Evolutionary conservation across 495 filamentous ascomycete genomes (phyloP), one percentile per base, ranked within the genome.

Genomic region (Acidomyces sp.): DNA sequence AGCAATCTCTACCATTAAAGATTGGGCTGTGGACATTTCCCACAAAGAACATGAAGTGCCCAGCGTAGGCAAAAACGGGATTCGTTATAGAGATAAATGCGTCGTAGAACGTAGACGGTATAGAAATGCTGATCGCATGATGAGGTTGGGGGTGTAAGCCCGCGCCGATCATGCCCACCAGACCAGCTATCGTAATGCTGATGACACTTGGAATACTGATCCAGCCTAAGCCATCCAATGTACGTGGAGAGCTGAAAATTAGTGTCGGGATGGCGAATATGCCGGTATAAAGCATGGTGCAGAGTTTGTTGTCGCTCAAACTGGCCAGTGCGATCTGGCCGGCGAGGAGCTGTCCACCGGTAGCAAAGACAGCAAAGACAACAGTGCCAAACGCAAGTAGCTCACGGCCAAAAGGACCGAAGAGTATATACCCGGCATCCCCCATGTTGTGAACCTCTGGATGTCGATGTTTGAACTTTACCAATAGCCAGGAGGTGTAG

Each of bases 151-250:
- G 58, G 33, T 63, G 43, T 11, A 61, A 35, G 3, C 62, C 61
- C 2, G 62, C 62, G 6, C 62, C 62, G 16, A 63, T 37, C 62
- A 66, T 66, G 22, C 60, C 62, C 1, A 66, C 56, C 6, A 66
- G 47, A 11, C 59, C 62, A 0, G 62, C 58, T 6, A 63, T 44
- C 11, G 59, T 22, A 25, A 65, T 65, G 13, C 49, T 60, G 21
- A 61, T 28, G 17, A 60, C 58, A 29, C 40, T 29, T 3, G 52
- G 51, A 4, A 57, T 34, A 24, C 42, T 45, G 26, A 59, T 34
- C 54, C 54, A 59, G 32, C 42, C 42, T 2, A 59, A 41, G 9
- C 37, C 26, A 37, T 57, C 54, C 11, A 59, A 37, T 6, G 52
- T 59, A 1, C 56, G 51, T 7, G 56, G 54, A 29, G 51, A 45